phyloP scores from a whole-genome alignment of 495 filamentous ascomycete genomes.

The Penicillium antarcticum region DNA sequence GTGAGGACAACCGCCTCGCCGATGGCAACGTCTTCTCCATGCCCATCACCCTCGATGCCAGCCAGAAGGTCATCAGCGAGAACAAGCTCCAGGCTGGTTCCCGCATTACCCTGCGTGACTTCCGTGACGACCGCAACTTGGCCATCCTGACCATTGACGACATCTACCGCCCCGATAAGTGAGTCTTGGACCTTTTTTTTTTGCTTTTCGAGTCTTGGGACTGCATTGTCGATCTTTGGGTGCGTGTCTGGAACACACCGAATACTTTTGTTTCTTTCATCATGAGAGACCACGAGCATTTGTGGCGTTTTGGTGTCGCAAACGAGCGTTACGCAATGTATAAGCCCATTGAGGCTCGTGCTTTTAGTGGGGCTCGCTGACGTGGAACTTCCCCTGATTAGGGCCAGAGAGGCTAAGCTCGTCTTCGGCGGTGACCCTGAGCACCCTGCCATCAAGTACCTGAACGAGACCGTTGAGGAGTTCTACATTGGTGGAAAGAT shows the following conservation, averaged over 20 bases:
- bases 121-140: conserved; percentile 92
- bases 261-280: neutral
- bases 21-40: conserved; percentile 94
- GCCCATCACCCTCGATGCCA: conserved; percentile 90
- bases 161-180: conserved; percentile 97
- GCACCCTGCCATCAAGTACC: conserved; percentile 89
- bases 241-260: conserved; percentile 1
- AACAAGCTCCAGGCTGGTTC: conserved; percentile 71
- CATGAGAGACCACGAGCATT: neutral
- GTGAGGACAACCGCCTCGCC: conserved; percentile 77
- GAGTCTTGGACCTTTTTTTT: conserved; percentile 30
- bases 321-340: conserved; percentile 5
- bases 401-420: conserved; percentile 81
- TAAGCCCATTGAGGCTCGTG: conserved; percentile 7
- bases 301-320: conserved; percentile 1
- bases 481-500: conserved; percentile 95
- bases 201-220: conserved; percentile 5
- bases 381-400: conserved; percentile 44
- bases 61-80: conserved; percentile 67
- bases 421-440: conserved; percentile 94
- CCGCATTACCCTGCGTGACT: conserved; percentile 85
- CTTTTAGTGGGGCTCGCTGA: conserved; percentile 28
- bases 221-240: conserved; percentile 6
- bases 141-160: conserved; percentile 96
- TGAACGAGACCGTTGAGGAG: conserved; percentile 73